Percentiles rank a stretch among this genome's conserved stretches.
Evolutionary conservation across 495 filamentous ascomycete species (phyloP).

Genomic region (Penicilliopsis zonata): DNA sequence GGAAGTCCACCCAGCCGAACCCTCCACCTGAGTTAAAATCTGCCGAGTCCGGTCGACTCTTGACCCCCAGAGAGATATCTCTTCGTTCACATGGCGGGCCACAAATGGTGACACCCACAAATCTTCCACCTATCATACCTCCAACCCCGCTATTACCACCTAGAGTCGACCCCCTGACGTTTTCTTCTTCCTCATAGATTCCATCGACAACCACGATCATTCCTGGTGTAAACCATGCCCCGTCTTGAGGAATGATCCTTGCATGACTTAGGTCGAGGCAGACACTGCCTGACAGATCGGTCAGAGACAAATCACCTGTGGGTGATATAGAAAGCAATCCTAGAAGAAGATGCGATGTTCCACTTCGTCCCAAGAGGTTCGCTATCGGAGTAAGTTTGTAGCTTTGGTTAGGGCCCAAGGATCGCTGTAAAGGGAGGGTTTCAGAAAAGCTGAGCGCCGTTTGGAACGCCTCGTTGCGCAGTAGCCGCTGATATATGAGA

Average conservation of each 20-base stretch:
- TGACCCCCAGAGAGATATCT: constrained; percentile 62
- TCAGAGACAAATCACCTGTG: constrained; percentile 69
- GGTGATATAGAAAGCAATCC: constrained; percentile 73
- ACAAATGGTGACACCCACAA: constrained; percentile 79
- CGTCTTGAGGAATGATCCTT: constrained; percentile 68
- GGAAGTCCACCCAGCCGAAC: constrained; percentile 94
- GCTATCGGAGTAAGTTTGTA: constrained; percentile 90
- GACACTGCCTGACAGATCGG: constrained; percentile 80
- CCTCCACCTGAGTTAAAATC: constrained; percentile 55
- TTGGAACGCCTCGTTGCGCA: constrained; percentile 90
- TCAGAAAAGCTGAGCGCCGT: constrained; percentile 46
- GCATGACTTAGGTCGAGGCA: constrained; percentile 72
- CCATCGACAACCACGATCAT: constrained; percentile 95
- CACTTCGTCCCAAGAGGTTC: constrained; percentile 83
- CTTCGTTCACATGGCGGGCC: constrained; percentile 85
- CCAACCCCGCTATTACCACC: constrained; percentile 71
- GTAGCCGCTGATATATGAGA: constrained; percentile 76
- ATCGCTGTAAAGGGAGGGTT: constrained; percentile 34
- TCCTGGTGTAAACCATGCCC: constrained; percentile 81
- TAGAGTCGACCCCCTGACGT: constrained; percentile 49
- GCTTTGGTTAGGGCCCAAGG: constrained; percentile 43
- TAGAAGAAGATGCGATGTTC: constrained; percentile 74
- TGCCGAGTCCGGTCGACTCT: constrained; percentile 35
- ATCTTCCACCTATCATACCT: constrained; percentile 76
- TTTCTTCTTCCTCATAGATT: constrained; percentile 84